These are phyloP conservation scores for Prunus mongolica DNA, from an alignment of 306 rosid species.

Conservation along the genomic window DNA sequence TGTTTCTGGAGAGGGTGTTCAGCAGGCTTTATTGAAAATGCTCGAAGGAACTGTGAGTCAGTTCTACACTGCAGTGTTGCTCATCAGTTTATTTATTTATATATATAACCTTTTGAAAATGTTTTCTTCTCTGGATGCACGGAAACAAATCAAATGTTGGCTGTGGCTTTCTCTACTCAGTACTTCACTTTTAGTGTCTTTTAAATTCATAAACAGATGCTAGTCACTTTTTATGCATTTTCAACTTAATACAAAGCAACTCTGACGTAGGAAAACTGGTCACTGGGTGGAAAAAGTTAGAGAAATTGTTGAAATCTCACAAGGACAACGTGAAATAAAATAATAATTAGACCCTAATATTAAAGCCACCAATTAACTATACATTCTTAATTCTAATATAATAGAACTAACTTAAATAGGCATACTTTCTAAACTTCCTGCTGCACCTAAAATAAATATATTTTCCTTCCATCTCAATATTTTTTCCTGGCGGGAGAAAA, in stretches of 20 bases:
- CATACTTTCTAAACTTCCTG: too few species aligned
- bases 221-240: not conserved
- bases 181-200: not conserved
- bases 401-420: too few species aligned
- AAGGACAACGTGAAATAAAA: too few species aligned
- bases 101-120: not conserved
- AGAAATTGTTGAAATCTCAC: too few species aligned
- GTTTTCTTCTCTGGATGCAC: not conserved
- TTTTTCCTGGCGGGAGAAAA: too few species aligned
- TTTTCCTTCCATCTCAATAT: too few species aligned
- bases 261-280: too few species aligned
- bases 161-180: not conserved
- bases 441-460: too few species aligned
- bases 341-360: too few species aligned
- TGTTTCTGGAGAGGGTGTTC: conserved; percentile 99
- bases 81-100: conserved; percentile 12
- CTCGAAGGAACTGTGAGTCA: conserved; percentile 97
- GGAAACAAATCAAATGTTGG: not conserved
- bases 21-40: conserved; percentile 96
- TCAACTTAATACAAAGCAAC: not conserved
- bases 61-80: conserved; percentile 9
- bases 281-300: not conserved
- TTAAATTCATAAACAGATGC: not conserved
- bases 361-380: too few species aligned
- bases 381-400: too few species aligned